Base-by-base conservation (phyloP, 106 monocot genomes). In the Xerophyta viscosa region DNA sequence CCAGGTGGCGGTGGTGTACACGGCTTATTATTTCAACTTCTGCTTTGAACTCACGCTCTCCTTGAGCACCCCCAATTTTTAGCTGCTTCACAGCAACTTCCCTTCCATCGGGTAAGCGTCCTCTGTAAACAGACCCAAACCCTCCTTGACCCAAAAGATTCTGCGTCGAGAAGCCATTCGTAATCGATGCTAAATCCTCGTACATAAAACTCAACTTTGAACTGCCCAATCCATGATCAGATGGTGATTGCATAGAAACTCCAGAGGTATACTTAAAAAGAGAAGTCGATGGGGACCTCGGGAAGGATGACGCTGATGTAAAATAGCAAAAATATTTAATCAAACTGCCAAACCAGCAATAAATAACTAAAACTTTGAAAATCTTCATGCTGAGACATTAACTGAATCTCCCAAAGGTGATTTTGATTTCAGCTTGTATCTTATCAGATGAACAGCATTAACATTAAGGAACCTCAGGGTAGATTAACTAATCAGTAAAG, bases 21-120 rank as follows among this genome's bases (percentile, higher is more conserved):
- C 77, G 73, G 54, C 86, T 87, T 14, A 87, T 87, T 37, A 74
- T 87, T 56, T 87, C 86, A 56, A 87, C 80, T 58, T 87, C 86
- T 0, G 80, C 77, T 45, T 58, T 66, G 26, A 87, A 87, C 48
- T 87, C 86, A 3, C 86, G 68, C 41, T 87, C 81, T 2, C 73
- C 86, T 13, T 81, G 81, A 1, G 44, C 67, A 50, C 81, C 57
- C 15, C 73, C 80, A 31, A 56, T 60, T 20, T 74, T 81, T 18
- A 87, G 66, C 43, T 87, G 72, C 29, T 87, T 87, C 29, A 87
- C 86, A 28, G 86, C 81, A 19, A 87, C 86, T 29, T 56, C 61
- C 55, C 81, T 63, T 20, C 77, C 77, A 52, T 87, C 80, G 14
- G 58, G 52, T 33, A 87, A 65, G 20, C 33, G n/a, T 26, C 81